Evolutionary conservation across 1,284 basidiomycete genomes (phyloP).

Genomic region (Malassezia pachydermatis): DNA sequence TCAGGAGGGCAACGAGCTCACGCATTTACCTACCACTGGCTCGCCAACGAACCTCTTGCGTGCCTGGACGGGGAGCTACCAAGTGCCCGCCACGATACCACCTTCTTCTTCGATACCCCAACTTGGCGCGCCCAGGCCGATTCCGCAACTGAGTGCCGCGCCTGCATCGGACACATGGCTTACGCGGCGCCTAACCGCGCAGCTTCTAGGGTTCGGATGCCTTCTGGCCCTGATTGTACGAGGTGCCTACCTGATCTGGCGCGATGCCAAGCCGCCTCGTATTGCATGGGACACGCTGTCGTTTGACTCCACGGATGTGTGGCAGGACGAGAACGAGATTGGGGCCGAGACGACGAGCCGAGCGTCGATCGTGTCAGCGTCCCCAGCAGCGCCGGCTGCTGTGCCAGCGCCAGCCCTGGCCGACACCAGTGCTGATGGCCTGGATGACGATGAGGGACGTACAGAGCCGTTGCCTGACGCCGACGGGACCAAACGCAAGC

Average conservation of each 20-base stretch:
- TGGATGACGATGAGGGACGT: too few relatives aligned
- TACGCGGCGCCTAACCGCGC: background rate
- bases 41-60: background rate
- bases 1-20: background rate
- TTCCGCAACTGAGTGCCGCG: background rate
- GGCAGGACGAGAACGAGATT: too few relatives aligned
- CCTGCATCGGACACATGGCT: background rate
- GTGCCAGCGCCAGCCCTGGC: too few relatives aligned
- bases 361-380: too few relatives aligned
- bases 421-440: too few relatives aligned
- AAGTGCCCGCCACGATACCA: constrained; percentile 3
- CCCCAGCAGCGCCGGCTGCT: too few relatives aligned
- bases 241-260: background rate
- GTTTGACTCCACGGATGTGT: too few relatives aligned
- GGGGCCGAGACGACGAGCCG: too few relatives aligned
- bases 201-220: constrained; percentile 1
- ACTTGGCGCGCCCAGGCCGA: background rate
- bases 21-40: background rate
- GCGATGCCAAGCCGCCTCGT: background rate
- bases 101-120: background rate
- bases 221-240: constrained; percentile 8
- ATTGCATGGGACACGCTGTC: background rate
- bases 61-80: constrained; percentile 14
- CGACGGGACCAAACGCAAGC: constrained; percentile 9
- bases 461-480: too few relatives aligned